Percentiles rank a stretch among this genome's conserved stretches.
Evolutionary conservation across 257 asterid genomes (phyloP).

Genomic region (Solanum corneliomulleri): DNA sequence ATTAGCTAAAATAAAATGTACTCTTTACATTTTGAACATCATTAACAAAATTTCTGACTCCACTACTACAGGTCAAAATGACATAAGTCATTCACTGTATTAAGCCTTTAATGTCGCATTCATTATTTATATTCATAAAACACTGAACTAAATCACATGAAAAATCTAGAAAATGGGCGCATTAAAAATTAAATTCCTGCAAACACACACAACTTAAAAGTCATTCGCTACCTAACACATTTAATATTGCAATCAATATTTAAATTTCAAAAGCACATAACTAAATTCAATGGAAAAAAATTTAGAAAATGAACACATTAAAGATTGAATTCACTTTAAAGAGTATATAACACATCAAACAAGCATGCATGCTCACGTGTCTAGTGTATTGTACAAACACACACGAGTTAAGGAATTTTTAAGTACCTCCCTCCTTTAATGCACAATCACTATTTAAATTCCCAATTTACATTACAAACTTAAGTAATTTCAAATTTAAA

Average conservation of each 20-base stretch:
- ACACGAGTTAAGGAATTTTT: not conserved
- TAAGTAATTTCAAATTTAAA: not conserved
- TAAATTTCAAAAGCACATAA: not conserved
- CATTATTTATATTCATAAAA: not conserved
- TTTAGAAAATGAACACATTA: not conserved
- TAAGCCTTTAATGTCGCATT: not conserved
- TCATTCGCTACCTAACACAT: not conserved
- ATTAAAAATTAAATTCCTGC: not conserved
- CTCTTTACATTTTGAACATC: not conserved
- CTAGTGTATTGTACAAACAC: not conserved
- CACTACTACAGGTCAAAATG: too few relatives aligned
- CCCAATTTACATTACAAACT: not conserved
- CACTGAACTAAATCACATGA: not conserved
- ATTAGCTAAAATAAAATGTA: too few relatives aligned
- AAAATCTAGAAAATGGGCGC: not conserved
- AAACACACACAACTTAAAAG: too few relatives aligned
- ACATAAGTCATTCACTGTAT: not conserved
- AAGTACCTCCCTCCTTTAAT: not conserved
- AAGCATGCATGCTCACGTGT: not conserved
- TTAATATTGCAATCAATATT: not conserved
- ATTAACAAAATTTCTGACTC: not conserved
- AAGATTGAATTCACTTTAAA: not conserved
- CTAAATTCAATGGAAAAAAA: not conserved
- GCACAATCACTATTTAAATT: not conserved
- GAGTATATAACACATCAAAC: too few relatives aligned